Conservation (phyloP, 1,139 yeast species). For the Suhomyces choctaworum region DNA sequence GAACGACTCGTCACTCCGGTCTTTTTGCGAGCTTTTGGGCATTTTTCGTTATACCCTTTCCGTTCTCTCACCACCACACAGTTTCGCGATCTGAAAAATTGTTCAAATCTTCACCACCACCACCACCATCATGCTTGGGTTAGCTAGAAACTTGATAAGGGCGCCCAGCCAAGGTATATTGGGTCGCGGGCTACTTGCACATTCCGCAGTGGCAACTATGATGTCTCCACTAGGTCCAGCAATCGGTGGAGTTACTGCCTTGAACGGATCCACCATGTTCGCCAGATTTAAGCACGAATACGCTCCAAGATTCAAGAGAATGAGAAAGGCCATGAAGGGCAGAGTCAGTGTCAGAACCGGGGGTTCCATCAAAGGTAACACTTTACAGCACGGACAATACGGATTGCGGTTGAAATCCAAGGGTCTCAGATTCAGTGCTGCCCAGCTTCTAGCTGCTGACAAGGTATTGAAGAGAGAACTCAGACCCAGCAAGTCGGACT, state of each 20-base stretch:
- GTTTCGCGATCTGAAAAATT: conserved; percentile 4
- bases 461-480: conserved; percentile 78
- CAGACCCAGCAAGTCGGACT: conserved; percentile 67
- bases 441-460: conserved; percentile 89
- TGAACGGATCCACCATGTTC: conserved; percentile 7
- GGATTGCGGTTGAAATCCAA: conserved; percentile 87
- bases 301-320: conserved; percentile 75
- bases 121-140: conserved; percentile 11
- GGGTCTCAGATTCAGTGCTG: conserved; percentile 86
- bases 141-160: conserved; percentile 11
- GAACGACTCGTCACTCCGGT: too few species aligned
- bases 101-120: not conserved
- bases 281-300: conserved; percentile 75
- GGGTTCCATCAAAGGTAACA: conserved; percentile 87
- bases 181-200: conserved; percentile 6
- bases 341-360: conserved; percentile 94
- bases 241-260: conserved; percentile 1
- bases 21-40: too few species aligned
- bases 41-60: too few species aligned
- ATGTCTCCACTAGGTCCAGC: conserved; percentile 1
- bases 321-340: conserved; percentile 89
- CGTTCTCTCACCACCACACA: too few species aligned
- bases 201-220: conserved; percentile 1
- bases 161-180: conserved; percentile 7
- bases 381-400: conserved; percentile 74